Conservation (phyloP, 78 protist genomes). For the Dictyostelium intermedium region DNA sequence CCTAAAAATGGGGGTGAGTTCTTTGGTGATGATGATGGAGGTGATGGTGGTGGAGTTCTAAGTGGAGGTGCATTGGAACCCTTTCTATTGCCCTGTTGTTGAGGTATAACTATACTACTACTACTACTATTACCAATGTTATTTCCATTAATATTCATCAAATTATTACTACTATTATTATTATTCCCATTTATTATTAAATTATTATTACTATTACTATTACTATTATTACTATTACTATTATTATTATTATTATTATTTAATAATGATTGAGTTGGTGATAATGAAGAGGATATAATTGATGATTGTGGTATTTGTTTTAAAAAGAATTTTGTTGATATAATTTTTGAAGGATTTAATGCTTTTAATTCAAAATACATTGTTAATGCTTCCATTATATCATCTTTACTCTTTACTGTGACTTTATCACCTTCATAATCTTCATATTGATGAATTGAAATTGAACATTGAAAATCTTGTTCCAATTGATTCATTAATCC, state of each 20-base stretch:
- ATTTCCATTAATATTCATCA: neutral
- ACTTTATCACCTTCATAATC: slow-evolving; percentile 57
- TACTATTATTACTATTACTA: neutral
- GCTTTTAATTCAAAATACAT: slow-evolving; percentile 35
- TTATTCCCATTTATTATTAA: neutral
- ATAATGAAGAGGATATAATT: neutral
- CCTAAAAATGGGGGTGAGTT: neutral
- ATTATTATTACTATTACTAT: neutral
- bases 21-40: slow-evolving; percentile 36
- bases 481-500: slow-evolving; percentile 39
- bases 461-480: slow-evolving; percentile 26
- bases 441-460: slow-evolving; percentile 24
- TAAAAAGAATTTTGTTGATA: slow-evolving; percentile 26
- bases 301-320: neutral
- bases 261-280: neutral
- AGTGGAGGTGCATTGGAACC: slow-evolving; percentile 66
- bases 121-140: neutral
- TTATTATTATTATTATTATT: neutral
- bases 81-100: slow-evolving; percentile 7
- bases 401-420: slow-evolving; percentile 15
- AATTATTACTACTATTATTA: neutral
- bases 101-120: neutral
- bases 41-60: slow-evolving; percentile 75
- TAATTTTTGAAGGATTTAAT: slow-evolving; percentile 22
- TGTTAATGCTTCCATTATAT: slow-evolving; percentile 28